Percentiles rank a stretch among this genome's conserved stretches.
Evolutionary conservation across 2,329 filamentous ascomycete species (phyloP).

Genomic region (Xylariaceae sp.): DNA sequence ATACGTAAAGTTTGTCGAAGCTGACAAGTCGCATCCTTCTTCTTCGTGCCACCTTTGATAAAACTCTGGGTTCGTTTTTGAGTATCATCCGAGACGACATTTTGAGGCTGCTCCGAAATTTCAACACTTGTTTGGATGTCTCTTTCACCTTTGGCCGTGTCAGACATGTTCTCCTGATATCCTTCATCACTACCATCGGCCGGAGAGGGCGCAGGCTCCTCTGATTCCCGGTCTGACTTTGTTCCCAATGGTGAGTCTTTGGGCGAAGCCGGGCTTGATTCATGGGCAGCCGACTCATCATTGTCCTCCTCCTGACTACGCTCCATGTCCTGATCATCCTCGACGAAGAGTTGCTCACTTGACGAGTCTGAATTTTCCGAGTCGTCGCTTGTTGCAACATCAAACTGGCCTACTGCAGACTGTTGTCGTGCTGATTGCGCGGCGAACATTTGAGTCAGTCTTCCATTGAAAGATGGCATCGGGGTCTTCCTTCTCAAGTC

Average conservation of each 20-base stretch:
- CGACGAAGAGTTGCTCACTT: slow-evolving; percentile 28
- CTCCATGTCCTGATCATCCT: slow-evolving; percentile 15
- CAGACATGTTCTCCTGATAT: slow-evolving; percentile 52
- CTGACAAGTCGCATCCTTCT: slow-evolving; percentile 56
- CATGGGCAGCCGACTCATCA: slow-evolving; percentile 11
- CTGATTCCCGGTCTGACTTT: slow-evolving; percentile 12
- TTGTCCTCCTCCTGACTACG: slow-evolving; percentile 22
- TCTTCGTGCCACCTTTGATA: slow-evolving; percentile 51
- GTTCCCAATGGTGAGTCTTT: slow-evolving; percentile 6
- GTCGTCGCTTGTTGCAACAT: slow-evolving; percentile 9
- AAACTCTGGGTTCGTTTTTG: slow-evolving; percentile 41
- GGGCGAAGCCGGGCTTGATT: slow-evolving; percentile 6
- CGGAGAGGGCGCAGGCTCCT: slow-evolving; percentile 6
- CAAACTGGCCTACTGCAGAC: slow-evolving; percentile 9
- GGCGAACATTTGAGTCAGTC: slow-evolving; percentile 43
- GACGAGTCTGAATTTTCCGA: slow-evolving; percentile 23
- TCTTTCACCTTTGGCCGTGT: slow-evolving; percentile 42
- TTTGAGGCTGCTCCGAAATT: slow-evolving; percentile 19
- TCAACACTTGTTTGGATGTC: slow-evolving; percentile 23
- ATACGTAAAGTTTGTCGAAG: slow-evolving; percentile 46
- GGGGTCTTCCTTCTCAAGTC: slow-evolving; percentile 20
- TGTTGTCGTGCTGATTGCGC: slow-evolving; percentile 29
- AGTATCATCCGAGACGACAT: slow-evolving; percentile 33
- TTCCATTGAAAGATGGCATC: slow-evolving; percentile 41
- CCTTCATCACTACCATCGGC: slow-evolving; percentile 27